phyloP scores from a whole-genome alignment of 1,284 basidiomycete genomes.

The Tylopilus orsonianus region DNA sequence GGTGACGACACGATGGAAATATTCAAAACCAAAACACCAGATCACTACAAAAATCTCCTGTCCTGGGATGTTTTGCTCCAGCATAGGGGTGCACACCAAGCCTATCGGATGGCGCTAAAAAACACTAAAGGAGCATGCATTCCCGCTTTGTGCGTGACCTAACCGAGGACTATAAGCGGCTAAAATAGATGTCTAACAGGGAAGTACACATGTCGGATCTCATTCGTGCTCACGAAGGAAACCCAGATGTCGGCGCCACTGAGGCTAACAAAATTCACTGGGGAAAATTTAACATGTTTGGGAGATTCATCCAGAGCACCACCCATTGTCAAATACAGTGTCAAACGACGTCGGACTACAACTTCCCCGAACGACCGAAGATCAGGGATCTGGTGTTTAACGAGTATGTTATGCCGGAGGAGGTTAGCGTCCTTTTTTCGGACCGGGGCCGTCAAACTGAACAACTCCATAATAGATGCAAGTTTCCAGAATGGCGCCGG shows the following conservation, averaged over 20 bases:
- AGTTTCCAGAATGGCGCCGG: conserved; percentile 53
- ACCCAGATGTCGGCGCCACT: conserved; percentile 59
- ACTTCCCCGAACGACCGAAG: conserved; percentile 49
- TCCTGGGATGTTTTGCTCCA: conserved; percentile 78
- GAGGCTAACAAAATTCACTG: conserved; percentile 73
- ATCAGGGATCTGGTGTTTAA: conserved; percentile 54
- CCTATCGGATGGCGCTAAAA: conserved; percentile 75
- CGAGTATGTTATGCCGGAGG: conserved; percentile 58
- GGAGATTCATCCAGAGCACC: conserved; percentile 69
- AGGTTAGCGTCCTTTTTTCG: conserved; percentile 42
- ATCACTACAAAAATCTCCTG: conserved; percentile 66
- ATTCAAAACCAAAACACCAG: conserved; percentile 60
- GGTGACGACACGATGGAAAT: conserved; percentile 71
- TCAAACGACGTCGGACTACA: conserved; percentile 55
- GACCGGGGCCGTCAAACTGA: conserved; percentile 4
- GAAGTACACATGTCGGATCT: conserved; percentile 84
- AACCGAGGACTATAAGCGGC: conserved; percentile 8
- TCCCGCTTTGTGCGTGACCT: conserved; percentile 65
- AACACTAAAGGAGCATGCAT: conserved; percentile 82
- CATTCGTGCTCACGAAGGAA: conserved; percentile 75
- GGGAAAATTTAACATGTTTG: conserved; percentile 86
- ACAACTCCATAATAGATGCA: conserved; percentile 50
- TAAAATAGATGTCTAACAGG: conserved; percentile 40
- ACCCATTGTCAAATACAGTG: conserved; percentile 74
- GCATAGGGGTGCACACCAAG: conserved; percentile 68